Evolutionary conservation across 495 filamentous ascomycete species (phyloP), one percentile per base, ranked within the genome.

Genomic region (Hypoxylon intermedium): DNA sequence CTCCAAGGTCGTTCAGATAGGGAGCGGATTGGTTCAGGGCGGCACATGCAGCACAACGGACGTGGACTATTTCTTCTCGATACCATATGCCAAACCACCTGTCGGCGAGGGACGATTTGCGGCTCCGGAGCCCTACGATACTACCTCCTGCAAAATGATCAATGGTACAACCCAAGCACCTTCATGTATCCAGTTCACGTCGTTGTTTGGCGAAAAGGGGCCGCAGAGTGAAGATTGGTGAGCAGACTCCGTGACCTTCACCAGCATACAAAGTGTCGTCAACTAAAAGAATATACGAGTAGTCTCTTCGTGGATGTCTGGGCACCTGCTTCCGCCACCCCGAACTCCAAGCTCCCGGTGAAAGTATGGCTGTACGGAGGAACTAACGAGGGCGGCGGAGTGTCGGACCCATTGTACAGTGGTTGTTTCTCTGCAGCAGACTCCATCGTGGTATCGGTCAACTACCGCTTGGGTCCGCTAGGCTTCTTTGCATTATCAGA

Each of bases 391-490:
- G 63, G 42, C 7, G 72, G 72, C 23, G 67, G 61, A 5, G 40
- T 71, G 9, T 60, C 67, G 2, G 55, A 75, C 31, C 55, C 70
- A n/a, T 64, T 69, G 0, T 80, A 76, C 49, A 71, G 76, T 50
- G 77, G 76, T 15, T 77, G 75, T 54, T 70, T 72, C 60, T 62
- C 69, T 12, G 74, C 75, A 6, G 46, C 53, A 2, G 65, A 74
- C 43, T 51, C 71, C 9, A 72, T 81, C 52, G 50, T 79, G 2
- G 77, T 80, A 2, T 69, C 71, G 13, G 42, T 79, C 30, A 80
- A 80, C 66, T 87, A 86, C 59, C 80, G 85, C n/a, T 54, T 87
- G 24, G 85, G 84, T 52, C 78, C 85, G 30, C 82, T 87, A 54
- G 80, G 83, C 15, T 87, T 84, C 55, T 79, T 83, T 0, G 78